A percentile compares a stretch with the other conserved stretches of the same genome.
phyloP scores from a whole-genome alignment of 495 filamentous ascomycete genomes.

The Cudoniella acicularis region DNA sequence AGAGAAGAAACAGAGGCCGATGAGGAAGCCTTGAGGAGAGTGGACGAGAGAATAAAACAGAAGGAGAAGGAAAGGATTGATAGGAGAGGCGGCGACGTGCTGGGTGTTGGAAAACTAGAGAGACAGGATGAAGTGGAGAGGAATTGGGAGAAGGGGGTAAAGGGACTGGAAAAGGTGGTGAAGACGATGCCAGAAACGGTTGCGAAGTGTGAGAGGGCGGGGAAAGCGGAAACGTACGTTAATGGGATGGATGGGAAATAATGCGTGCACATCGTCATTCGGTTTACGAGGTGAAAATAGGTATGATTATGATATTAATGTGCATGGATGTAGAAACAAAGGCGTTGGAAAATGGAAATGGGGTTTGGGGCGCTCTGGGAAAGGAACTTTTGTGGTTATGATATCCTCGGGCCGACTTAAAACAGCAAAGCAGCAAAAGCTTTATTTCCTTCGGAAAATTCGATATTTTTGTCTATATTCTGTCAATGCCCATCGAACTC shows the following conservation, averaged over 20 bases:
- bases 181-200: conserved; percentile 65
- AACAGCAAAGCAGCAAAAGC: too few relatives aligned
- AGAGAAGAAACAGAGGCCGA: conserved; percentile 23
- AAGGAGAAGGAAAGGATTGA: conserved; percentile 11
- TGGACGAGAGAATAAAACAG: conserved; percentile 21
- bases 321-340: too few relatives aligned
- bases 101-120: conserved; percentile 32
- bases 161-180: conserved; percentile 50
- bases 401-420: neutral
- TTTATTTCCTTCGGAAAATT: too few relatives aligned
- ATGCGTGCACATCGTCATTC: too few relatives aligned
- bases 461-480: too few relatives aligned
- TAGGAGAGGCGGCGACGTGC: neutral
- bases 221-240: conserved; percentile 60
- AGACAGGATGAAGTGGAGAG: conserved; percentile 47
- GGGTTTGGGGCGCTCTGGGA: conserved; percentile 4
- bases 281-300: too few relatives aligned
- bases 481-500: too few relatives aligned
- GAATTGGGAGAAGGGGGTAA: conserved; percentile 47
- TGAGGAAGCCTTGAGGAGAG: conserved; percentile 23
- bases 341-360: neutral
- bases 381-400: too few relatives aligned
- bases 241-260: conserved; percentile 15
- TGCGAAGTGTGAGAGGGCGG: conserved; percentile 74
- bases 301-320: too few relatives aligned